phyloP scores from a whole-genome alignment of 768 basidiomycete species.

The Trametes sanguinea region DNA sequence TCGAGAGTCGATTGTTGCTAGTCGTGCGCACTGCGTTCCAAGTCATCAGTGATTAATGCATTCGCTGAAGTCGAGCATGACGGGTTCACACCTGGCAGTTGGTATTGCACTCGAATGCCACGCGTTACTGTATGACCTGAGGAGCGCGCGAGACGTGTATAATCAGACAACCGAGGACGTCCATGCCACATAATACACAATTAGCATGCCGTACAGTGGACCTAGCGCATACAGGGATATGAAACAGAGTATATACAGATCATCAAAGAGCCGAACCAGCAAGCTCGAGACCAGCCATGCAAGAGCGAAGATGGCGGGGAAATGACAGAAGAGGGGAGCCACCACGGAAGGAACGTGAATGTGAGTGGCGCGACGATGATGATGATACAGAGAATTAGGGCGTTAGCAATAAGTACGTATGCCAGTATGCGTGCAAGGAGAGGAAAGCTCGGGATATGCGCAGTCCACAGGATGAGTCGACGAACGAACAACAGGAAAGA shows the following conservation, averaged over 20 bases:
- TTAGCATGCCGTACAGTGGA: not conserved
- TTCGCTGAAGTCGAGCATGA: no score
- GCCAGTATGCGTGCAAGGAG: slow-evolving; percentile 4
- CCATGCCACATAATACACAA: not conserved
- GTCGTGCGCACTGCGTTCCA: no score
- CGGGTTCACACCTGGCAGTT: no score
- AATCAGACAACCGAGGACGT: not conserved
- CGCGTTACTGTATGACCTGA: no score
- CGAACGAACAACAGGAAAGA: slow-evolving; percentile 6
- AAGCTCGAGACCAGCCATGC: slow-evolving; percentile 6
- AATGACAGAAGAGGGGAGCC: not conserved
- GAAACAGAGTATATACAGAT: not conserved
- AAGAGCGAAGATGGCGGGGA: not conserved
- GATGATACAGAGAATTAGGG: slow-evolving; percentile 17
- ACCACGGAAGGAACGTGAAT: not conserved
- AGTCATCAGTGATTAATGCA: no score
- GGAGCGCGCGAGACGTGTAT: no score
- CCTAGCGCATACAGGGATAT: not conserved
- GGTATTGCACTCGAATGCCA: no score
- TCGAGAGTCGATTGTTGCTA: no score
- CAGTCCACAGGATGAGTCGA: slow-evolving; percentile 15
- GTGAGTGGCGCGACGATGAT: not conserved
- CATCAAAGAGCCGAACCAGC: slow-evolving; percentile 13
- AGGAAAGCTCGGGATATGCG: not conserved
- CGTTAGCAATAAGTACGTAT: slow-evolving; percentile 15